Conservation (phyloP, 768 basidiomycete species). For the Paxillus ammoniavirescens region DNA sequence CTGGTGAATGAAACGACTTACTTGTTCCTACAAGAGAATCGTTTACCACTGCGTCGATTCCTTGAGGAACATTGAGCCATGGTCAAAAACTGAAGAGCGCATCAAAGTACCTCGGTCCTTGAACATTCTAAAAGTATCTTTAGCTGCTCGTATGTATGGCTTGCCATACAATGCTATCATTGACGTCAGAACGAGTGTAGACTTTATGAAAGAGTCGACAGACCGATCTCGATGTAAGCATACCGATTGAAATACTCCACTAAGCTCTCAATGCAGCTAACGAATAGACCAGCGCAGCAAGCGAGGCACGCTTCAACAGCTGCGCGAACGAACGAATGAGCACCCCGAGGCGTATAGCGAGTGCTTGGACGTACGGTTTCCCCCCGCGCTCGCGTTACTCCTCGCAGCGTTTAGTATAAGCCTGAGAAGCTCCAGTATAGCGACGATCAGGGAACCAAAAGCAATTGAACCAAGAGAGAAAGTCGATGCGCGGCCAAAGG, state of each 20-base stretch:
- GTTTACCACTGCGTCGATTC: conserved; percentile 77
- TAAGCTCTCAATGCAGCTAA: conserved; percentile 65
- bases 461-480: conserved; percentile 82
- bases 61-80: conserved; percentile 10
- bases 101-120: conserved; percentile 55
- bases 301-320: conserved; percentile 73
- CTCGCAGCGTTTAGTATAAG: conserved; percentile 58
- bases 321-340: conserved; percentile 23
- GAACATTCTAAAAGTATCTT: conserved; percentile 80
- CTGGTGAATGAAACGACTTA: conserved; percentile 34
- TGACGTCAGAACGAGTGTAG: background rate
- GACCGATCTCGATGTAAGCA: conserved; percentile 81
- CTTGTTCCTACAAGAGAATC: conserved; percentile 81
- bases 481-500: conserved; percentile 74
- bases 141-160: conserved; percentile 74
- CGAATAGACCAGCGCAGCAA: conserved; percentile 76
- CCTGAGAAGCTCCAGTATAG: conserved; percentile 67
- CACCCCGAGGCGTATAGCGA: background rate
- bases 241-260: conserved; percentile 87
- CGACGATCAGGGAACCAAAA: conserved; percentile 82
- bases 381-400: conserved; percentile 60
- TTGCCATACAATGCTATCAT: conserved; percentile 77
- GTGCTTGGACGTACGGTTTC: conserved; percentile 52
- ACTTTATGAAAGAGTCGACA: conserved; percentile 3
- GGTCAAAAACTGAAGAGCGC: background rate